These are phyloP conservation scores for Oryza meyeriana DNA, from an alignment of 176 grass and related monocot genomes.

Conservation along the genomic window DNA sequence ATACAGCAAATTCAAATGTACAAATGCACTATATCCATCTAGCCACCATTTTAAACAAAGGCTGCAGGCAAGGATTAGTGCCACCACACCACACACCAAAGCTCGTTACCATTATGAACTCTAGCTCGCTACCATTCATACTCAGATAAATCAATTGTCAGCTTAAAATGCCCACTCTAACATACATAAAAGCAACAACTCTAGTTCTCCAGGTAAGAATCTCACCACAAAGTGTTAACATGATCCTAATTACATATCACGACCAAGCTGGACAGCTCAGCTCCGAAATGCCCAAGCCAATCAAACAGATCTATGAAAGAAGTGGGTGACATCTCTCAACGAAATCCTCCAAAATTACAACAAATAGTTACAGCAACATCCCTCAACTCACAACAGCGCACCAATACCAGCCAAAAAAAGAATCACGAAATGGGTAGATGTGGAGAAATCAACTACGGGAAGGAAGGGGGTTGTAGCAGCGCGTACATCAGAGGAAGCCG, in stretches of 20 bases:
- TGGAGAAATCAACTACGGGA: neutral
- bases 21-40: neutral
- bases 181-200: too few species aligned
- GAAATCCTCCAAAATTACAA: conserved; percentile 24
- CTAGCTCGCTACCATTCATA: too few species aligned
- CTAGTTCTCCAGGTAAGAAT: too few species aligned
- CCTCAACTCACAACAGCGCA: neutral
- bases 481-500: conserved; percentile 60
- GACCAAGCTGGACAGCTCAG: conserved; percentile 3
- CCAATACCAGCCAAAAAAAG: neutral
- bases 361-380: conserved; percentile 7
- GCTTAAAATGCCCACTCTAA: too few species aligned
- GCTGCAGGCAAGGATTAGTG: neutral
- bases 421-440: neutral
- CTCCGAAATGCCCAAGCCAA: conserved; percentile 1
- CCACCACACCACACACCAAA: neutral
- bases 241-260: conserved; percentile 7
- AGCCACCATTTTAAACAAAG: neutral
- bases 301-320: conserved; percentile 32
- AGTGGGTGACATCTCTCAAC: conserved; percentile 1
- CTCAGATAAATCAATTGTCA: too few species aligned
- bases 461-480: neutral
- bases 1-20: neutral
- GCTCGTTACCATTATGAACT: neutral
- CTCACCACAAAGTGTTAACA: conserved; percentile 40